phyloP scores from a whole-genome alignment of 2,329 filamentous ascomycete genomes.

The Magnaporthiopsis rhizophila region DNA sequence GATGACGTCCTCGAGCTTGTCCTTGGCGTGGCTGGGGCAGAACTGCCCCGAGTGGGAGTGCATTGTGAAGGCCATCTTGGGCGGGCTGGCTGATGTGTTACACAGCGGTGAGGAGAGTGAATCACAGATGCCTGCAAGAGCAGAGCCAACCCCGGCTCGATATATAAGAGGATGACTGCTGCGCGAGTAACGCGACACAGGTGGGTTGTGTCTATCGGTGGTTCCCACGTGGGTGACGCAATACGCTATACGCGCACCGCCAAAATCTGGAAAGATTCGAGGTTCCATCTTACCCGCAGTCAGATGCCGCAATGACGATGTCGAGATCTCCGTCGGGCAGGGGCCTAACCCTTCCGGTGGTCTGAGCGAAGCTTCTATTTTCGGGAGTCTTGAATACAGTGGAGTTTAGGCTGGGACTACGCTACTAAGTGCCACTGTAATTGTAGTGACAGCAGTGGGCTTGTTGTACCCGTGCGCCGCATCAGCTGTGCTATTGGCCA shows the following conservation, averaged over 20 bases:
- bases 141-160: no score
- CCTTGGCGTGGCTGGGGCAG: slow-evolving; percentile 80
- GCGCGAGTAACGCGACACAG: neutral
- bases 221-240: neutral
- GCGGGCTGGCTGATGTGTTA: no score
- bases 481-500: neutral
- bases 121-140: no score
- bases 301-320: neutral
- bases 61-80: slow-evolving; percentile 85
- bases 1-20: slow-evolving; percentile 77
- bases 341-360: neutral
- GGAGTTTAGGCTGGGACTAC: no score
- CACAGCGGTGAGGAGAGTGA: no score
- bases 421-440: neutral
- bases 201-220: neutral
- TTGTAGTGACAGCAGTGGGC: neutral
- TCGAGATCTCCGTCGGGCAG: no score
- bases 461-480: neutral
- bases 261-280: no score
- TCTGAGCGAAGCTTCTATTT: neutral
- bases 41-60: slow-evolving; percentile 98
- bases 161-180: no score
- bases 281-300: no score
- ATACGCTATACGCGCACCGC: neutral
- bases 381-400: neutral